phyloP scores from a whole-genome alignment of 73 alveolate species.

The Tetrahymena borealis region DNA sequence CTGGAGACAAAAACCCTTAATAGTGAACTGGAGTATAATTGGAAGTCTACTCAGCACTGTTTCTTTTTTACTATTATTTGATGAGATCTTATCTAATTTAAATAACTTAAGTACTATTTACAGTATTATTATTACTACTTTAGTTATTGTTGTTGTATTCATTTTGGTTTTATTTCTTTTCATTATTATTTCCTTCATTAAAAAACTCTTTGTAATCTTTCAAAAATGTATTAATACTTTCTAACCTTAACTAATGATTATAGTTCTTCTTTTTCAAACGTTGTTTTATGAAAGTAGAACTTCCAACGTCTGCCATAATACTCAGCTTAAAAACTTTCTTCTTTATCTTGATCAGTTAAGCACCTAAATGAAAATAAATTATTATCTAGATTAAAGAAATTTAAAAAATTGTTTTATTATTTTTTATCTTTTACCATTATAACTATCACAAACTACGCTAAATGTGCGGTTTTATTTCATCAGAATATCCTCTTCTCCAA shows the following conservation, averaged over 20 bases:
- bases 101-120: no score
- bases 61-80: background rate
- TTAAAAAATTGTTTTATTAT: no score
- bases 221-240: background rate
- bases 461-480: background rate
- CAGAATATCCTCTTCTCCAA: slow-evolving; percentile 49
- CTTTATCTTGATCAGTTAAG: background rate
- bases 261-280: background rate
- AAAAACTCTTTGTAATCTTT: background rate
- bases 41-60: background rate
- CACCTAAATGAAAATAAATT: background rate
- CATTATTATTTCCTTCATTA: background rate
- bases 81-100: background rate
- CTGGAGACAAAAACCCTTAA: background rate
- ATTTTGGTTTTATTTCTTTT: background rate
- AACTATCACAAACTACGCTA: background rate
- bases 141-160: background rate
- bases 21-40: background rate
- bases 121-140: no score
- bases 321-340: background rate
- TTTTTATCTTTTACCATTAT: no score
- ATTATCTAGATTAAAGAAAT: background rate
- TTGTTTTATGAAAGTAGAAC: background rate
- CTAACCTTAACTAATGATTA: background rate
- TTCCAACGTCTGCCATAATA: background rate